phyloP scores from a whole-genome alignment of 192 early-diverging fungal species.

The Gamsiella multidivaricata region DNA sequence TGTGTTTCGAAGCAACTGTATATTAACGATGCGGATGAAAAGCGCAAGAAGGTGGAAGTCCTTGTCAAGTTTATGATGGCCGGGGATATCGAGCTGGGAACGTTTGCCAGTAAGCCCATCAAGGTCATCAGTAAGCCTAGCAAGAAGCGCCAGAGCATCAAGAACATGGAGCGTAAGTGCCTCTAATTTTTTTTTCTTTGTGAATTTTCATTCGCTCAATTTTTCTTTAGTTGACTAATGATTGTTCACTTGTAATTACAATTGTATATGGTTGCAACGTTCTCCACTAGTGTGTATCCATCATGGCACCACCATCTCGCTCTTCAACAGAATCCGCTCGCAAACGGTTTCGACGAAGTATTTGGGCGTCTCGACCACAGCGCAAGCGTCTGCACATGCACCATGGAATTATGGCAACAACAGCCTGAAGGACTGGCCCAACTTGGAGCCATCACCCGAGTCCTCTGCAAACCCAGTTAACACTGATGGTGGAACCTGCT shows the following conservation, averaged over 20 bases:
- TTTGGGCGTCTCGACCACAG: slow-evolving; percentile 68
- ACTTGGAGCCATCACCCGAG: slow-evolving; percentile 31
- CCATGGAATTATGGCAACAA: slow-evolving; percentile 54
- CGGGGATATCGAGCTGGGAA: slow-evolving; percentile 67
- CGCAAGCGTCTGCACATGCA: slow-evolving; percentile 48
- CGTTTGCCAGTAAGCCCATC: slow-evolving; percentile 82
- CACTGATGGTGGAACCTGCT: slow-evolving; percentile 68
- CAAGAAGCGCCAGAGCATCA: slow-evolving; percentile 88
- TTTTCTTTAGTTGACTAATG: background rate
- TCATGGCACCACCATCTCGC: slow-evolving; percentile 85
- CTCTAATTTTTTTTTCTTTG: too few species aligned
- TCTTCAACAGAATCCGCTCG: slow-evolving; percentile 91
- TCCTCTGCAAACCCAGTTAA: slow-evolving; percentile 37
- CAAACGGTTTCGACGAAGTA: slow-evolving; percentile 93
- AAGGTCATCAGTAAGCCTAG: slow-evolving; percentile 94
- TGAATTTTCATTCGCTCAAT: too few species aligned
- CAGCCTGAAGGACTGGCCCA: slow-evolving; percentile 50
- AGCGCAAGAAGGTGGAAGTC: slow-evolving; percentile 82
- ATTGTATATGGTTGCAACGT: too few species aligned
- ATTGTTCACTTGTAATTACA: too few species aligned
- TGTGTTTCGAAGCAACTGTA: slow-evolving; percentile 86
- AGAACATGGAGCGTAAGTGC: slow-evolving; percentile 76
- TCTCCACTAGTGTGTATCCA: slow-evolving; percentile 76
- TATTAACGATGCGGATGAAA: slow-evolving; percentile 88
- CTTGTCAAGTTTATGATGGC: slow-evolving; percentile 77